Percentiles rank a stretch among this genome's conserved stretches.
Evolutionary conservation across 2,329 filamentous ascomycete genomes (phyloP).

Genomic region (Fusarium sp.): DNA sequence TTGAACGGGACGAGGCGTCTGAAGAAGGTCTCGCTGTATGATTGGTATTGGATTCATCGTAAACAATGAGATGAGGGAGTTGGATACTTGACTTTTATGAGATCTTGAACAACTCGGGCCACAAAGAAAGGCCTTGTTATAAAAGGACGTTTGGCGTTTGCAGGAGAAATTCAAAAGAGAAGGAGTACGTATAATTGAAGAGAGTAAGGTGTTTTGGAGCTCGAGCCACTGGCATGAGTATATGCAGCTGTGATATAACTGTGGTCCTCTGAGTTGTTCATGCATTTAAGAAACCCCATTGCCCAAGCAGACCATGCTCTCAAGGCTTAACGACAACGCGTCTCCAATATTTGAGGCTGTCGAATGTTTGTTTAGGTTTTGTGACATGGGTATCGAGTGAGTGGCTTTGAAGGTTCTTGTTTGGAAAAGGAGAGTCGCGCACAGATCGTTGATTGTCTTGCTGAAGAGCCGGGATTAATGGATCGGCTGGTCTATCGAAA

Average conservation of each 20-base stretch:
- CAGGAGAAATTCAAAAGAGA: conserved; percentile 27
- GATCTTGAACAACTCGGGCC: conserved; percentile 20
- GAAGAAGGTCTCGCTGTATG: conserved; percentile 59
- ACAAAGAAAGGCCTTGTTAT: conserved; percentile 11
- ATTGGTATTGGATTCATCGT: conserved; percentile 33
- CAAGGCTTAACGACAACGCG: neutral
- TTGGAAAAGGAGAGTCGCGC: conserved; percentile 21
- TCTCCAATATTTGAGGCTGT: conserved; percentile 6
- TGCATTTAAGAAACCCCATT: conserved; percentile 3
- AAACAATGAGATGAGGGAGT: conserved; percentile 11
- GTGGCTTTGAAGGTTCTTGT: neutral
- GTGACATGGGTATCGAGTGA: conserved; percentile 1
- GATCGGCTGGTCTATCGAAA: conserved; percentile 18
- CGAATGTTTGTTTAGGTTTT: conserved; percentile 6
- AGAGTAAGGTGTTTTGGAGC: conserved; percentile 19
- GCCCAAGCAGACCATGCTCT: neutral
- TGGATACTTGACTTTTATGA: conserved; percentile 30
- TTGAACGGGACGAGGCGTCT: conserved; percentile 65
- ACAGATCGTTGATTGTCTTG: conserved; percentile 5
- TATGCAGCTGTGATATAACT: conserved; percentile 20
- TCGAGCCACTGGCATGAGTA: conserved; percentile 15
- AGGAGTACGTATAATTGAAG: conserved; percentile 19
- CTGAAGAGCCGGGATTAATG: conserved; percentile 18
- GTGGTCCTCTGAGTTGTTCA: conserved; percentile 11
- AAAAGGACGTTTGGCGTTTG: conserved; percentile 26